Evolutionary conservation across 805 yeast species (phyloP), one percentile per base, ranked within the genome.

Genomic region (Middelhovenomyces tepae): DNA sequence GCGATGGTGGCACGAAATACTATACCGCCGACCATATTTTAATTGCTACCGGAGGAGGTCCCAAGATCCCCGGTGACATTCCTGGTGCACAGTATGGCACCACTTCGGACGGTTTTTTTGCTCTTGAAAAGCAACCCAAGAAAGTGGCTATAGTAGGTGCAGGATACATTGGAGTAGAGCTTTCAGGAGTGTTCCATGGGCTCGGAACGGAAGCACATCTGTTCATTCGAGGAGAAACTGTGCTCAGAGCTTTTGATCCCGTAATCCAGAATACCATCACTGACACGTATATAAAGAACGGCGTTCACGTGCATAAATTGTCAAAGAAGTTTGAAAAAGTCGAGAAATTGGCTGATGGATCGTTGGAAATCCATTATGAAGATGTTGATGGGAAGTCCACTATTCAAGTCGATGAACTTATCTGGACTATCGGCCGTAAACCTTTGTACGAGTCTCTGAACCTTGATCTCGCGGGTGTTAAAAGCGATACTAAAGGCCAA

Each of bases 91-190:
- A 86, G 51, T 65, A 69, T 38, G 96, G 95, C 38, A 78, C 75
- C 40, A 75, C 80, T 34, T 84, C 95, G 14, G 94, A 91, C 56
- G 95, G 95, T 0, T 91, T 91, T 57, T 91, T 91, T 53, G 73
- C 71, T 43, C 65, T 91, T 45, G 78, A 71, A 39, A 52, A 62
- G 31, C 96, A 87, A 61, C 98, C 99, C 32, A 78, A 85, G 59
- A 70, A 77, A 31, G 97, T 89, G 18, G 97, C 93, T 1, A 69
- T 91, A 40, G 95, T 91, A 8, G 99, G 99, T 48, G 95, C 95
- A 23, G 99, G 99, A 27, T 91, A 91, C 63, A 91, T 91, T 55
- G 97, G 95, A 37, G 80, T 86, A 30, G 99, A 91, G 64, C 71
- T 91, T 32, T 81, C 96, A 5, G 98, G 98, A 42, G 86, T 91